These are phyloP conservation scores for Plasmodium knowlesi DNA, from an alignment of 169 alveolate genomes.

Conservation along the genomic window DNA sequence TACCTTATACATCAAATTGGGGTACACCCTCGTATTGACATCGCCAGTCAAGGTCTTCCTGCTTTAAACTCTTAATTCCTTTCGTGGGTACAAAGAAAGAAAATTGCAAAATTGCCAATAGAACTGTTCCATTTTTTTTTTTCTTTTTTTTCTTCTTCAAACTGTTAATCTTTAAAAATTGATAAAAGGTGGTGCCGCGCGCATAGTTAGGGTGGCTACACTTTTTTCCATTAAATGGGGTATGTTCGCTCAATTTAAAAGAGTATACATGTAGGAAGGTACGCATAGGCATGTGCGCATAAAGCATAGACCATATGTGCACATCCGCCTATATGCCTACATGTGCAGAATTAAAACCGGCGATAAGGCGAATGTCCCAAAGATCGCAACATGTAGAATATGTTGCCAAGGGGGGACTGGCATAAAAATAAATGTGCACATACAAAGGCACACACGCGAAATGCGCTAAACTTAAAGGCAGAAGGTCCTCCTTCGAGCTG, in stretches of 20 bases:
- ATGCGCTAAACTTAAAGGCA: background rate
- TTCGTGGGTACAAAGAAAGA: background rate
- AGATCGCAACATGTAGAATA: background rate
- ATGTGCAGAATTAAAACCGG: slow-evolving; percentile 3
- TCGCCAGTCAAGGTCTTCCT: background rate
- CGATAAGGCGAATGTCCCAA: background rate
- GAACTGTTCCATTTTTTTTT: background rate
- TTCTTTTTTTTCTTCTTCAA: background rate
- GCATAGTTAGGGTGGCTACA: background rate
- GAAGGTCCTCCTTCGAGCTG: background rate
- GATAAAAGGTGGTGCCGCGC: background rate
- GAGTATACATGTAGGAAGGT: background rate
- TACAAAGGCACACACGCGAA: background rate
- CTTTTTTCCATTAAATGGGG: background rate
- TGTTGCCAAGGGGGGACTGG: background rate
- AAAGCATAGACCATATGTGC: slow-evolving; percentile 45
- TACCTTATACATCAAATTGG: background rate
- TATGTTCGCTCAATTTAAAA: background rate
- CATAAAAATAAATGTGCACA: background rate
- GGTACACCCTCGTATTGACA: background rate
- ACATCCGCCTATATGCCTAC: background rate
- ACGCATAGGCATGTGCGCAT: background rate
- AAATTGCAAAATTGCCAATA: background rate
- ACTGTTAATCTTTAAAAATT: background rate
- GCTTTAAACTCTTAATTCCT: background rate